Base-by-base conservation (phyloP, 2,329 filamentous ascomycete species). In the Claviceps humidiphila region DNA sequence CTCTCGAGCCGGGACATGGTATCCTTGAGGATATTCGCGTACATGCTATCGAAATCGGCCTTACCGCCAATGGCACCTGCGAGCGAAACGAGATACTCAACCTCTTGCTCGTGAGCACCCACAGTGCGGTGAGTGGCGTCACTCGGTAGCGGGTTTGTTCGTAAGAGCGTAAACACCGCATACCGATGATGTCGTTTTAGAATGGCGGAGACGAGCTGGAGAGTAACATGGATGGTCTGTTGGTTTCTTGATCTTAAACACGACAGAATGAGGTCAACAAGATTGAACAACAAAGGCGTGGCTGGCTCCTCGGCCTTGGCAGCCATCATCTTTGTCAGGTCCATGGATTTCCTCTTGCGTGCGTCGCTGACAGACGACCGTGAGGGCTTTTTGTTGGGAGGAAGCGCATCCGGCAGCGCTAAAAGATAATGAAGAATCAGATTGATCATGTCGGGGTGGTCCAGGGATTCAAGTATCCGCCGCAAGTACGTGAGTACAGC, bases 401-500 rank as follows among this genome's bases (percentile, higher is more conserved):
- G 57, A 6, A 70, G 63, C 1, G 57, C 56, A 52, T 86, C 84
- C 1, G 87, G 85, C 8, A 95, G 77, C 16, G 88, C 91, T 34
- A 98, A 75, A 1, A 98, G 78, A 64, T 97, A 98, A 58, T 90
- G 87, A 5, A 98, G 77, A 51, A 97, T 93, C 55, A 95, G 84
- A 59, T 95, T 87, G 54, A 96, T 88, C 72, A 98, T 85, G 62
- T 97, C 90, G 7, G 89, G 87, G 64, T 97, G 89, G 57, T 96
- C 89, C 14, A 98, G 75, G 0, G 88, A 86, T 65, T 96, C 90
- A 5, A 98, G 76, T 52, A 97, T 95, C 43, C 87, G 85, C 53
- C 87, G 85, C 39, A 98, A 75, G 66, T 98, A 97, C 2, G 90
- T 96, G 56, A 97, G 75, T 13, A 98, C 93, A 3, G 93, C 93